Base-by-base conservation (phyloP, 2,329 filamentous ascomycete species). In the Pseudofabraea citricarpa region DNA sequence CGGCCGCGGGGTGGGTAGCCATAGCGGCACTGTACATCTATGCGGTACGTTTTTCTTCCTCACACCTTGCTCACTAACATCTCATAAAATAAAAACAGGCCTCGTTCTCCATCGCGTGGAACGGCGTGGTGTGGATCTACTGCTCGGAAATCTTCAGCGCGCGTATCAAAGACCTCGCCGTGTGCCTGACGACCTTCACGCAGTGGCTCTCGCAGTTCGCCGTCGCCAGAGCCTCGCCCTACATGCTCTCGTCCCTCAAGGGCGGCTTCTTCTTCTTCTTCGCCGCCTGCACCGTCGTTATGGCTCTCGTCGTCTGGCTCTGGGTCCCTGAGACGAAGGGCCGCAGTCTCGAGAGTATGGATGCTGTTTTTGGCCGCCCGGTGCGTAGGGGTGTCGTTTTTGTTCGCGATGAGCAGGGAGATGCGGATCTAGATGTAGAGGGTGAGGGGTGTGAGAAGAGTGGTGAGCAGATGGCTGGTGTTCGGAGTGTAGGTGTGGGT, bases 271-370 rank as follows among this genome's bases (percentile, higher is more conserved):
- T 55, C 45, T 56, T 56, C 43, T 55, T 57, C 36, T 89, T 88
- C 62, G 85, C 83, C 0, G 79, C 70, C 0, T 87, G 83, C 57
- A 83, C 85, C 51, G 67, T 84, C 20, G 66, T 77, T 0, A 83
- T 75, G 1, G 75, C 78, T 0, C 49, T 79, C 0, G 63, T 87
- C 10, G 82, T 90, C 21, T 90, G 83, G 66, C 85, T 89, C 63
- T 87, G 87, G 58, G 75, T 90, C 36, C 79, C 85, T 41, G 85
- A 90, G 61, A 83, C 79, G 35, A 81, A 85, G 56, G 85, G 83
- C 33, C 74, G 83, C 6, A 83, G 80, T 0, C 72, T 90, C 2
- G 86, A 90, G 65, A 83, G 90, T 60, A 85, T 90, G 48, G 87
- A 90, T 45, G 47, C 45, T 13, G 36, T 56, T 22, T 57, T 57